Conservation (phyloP, 805 yeast species). For the Ogataea methylovora region DNA sequence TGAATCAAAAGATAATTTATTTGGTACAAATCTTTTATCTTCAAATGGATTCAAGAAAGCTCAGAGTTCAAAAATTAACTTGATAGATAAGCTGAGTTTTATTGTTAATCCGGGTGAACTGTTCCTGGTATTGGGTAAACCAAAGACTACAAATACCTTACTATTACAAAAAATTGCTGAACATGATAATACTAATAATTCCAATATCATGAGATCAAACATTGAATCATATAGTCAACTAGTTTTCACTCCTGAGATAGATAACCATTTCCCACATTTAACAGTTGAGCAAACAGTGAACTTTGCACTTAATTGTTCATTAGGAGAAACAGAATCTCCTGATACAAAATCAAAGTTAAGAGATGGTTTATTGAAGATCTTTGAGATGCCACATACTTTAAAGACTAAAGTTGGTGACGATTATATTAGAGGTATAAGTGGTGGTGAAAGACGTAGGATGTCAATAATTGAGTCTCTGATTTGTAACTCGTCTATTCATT, state of each 20-base stretch:
- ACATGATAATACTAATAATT: neutral
- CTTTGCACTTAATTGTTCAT: constrained; percentile 35
- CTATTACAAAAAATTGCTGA: constrained; percentile 49
- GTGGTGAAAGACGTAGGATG: constrained; percentile 83
- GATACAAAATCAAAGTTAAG: constrained; percentile 66
- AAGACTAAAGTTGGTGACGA: constrained; percentile 39
- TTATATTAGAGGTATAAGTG: constrained; percentile 57
- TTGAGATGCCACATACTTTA: constrained; percentile 54
- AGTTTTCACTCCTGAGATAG: constrained; percentile 55
- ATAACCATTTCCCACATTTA: constrained; percentile 60
- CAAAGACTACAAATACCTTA: constrained; percentile 70
- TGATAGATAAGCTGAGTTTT: constrained; percentile 28
- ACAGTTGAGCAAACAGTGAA: constrained; percentile 59
- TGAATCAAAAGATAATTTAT: neutral
- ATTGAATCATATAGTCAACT: constrained; percentile 24
- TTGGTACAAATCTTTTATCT: constrained; percentile 2
- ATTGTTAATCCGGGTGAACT: constrained; percentile 45
- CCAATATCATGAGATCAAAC: neutral
- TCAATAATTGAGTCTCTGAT: constrained; percentile 74
- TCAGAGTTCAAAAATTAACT: constrained; percentile 4
- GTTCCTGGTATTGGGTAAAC: constrained; percentile 57
- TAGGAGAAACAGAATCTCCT: constrained; percentile 53
- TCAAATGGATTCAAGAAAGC: neutral
- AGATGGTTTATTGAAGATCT: constrained; percentile 38
- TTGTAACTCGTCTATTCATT: constrained; percentile 53